phyloP scores from a whole-genome alignment of 2,329 filamentous ascomycete species.

The Myriosclerotinia scirpicola region DNA sequence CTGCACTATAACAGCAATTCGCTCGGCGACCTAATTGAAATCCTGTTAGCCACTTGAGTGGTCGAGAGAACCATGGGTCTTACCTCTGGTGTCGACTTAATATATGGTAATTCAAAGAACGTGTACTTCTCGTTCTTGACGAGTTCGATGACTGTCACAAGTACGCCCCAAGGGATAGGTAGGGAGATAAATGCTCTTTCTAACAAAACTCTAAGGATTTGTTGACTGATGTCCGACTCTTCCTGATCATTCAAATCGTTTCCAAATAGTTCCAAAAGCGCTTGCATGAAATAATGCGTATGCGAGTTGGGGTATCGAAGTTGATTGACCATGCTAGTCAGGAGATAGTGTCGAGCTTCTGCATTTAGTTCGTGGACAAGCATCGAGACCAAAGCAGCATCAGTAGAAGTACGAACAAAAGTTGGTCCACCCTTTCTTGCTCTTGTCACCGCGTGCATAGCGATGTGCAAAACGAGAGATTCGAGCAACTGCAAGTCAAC shows the following conservation, averaged over 20 bases:
- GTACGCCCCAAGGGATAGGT: conserved; percentile 93
- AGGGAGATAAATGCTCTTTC: conserved; percentile 86
- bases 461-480: conserved; percentile 80
- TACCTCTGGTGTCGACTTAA: conserved; percentile 88
- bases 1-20: conserved; percentile 38
- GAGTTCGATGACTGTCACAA: conserved; percentile 84
- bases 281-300: conserved; percentile 89
- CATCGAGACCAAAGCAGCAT: conserved; percentile 71
- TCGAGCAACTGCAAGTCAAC: conserved; percentile 74
- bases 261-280: conserved; percentile 81
- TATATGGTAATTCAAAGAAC: conserved; percentile 91
- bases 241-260: conserved; percentile 71
- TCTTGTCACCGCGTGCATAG: conserved; percentile 65
- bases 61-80: conserved; percentile 29
- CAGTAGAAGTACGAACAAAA: conserved; percentile 64
- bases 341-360: conserved; percentile 79
- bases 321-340: conserved; percentile 86
- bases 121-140: conserved; percentile 87
- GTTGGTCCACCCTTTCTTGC: conserved; percentile 59
- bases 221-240: conserved; percentile 80
- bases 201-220: conserved; percentile 83
- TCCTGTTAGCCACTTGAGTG: conserved; percentile 8
- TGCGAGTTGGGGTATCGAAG: conserved; percentile 85
- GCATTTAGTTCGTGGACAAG: conserved; percentile 73
- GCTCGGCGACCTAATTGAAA: conserved; percentile 35